Base-by-base conservation (phyloP, 169 alveolate genomes). In the Plasmodium gaboni region DNA sequence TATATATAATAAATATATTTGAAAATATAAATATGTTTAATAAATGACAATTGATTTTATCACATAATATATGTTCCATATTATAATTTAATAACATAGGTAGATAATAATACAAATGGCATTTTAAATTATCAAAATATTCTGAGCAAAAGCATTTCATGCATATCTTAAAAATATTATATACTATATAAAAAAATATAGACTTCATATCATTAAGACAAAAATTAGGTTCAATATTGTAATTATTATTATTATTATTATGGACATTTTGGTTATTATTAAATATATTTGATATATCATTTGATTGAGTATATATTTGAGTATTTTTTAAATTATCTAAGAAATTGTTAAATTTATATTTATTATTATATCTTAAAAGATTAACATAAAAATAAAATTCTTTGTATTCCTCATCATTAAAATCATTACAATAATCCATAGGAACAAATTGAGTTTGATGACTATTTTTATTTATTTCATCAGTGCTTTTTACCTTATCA, bases 11-110 rank as follows among this genome's bases (percentile, higher is more conserved):
- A 13, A 70, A 86, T 17, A 86, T 51, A 51, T 71, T 86, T 10
- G 92, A 86, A 60, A 86, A 86, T 44, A 60, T 28, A 32, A 86
- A 86, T 46, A 86, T 70, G 38, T 86, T 86, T n/a, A 86, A 42
- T 53, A 86, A 86, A 55, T 86, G 87, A 38, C 92, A 61, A 19
- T 86, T 86, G 61, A 86, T 48, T 61, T 53, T 71, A 46, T 86
- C 92, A 38, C 92, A 86, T 60, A 48, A 10, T 46, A 86, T 63
- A 59, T 86, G 70, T 26, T 71, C 48, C 63, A 86, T 44, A 59
- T 86, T 74, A 71, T 26, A 24, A 86, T 86, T 71, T 70, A 60
- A 48, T 71, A 86, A 71, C 44, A 71, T 71, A 42, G 57, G 44
- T 65, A 86, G 19, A 38, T 17, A 86, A 51, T 22, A 70, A 71